Percentiles rank a stretch among this genome's conserved stretches.
Conservation (phyloP, 2,329 filamentous ascomycete genomes). For the Fusarium zealandicum region DNA sequence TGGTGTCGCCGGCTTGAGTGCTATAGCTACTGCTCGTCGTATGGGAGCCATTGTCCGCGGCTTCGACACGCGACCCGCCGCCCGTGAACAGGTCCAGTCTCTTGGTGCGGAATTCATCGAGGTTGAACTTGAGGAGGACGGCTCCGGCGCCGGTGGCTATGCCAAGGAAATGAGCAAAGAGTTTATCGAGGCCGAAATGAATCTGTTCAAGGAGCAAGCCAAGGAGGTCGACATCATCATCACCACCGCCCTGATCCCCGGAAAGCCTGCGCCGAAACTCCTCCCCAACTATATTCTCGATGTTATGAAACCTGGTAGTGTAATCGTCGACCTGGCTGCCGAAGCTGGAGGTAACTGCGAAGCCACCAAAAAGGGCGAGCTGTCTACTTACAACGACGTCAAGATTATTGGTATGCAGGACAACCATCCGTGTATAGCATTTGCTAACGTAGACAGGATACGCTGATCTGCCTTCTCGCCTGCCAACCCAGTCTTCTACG, state of each 20-base stretch:
- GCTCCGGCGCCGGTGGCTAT: slow-evolving; percentile 84
- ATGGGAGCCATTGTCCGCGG: slow-evolving; percentile 90
- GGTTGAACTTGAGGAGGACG: slow-evolving; percentile 84
- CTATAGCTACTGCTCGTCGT: slow-evolving; percentile 84
- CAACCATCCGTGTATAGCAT: neutral
- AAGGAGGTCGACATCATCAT: slow-evolving; percentile 91
- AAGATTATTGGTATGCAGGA: slow-evolving; percentile 76
- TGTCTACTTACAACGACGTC: slow-evolving; percentile 76
- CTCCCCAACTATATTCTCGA: slow-evolving; percentile 82
- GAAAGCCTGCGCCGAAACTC: slow-evolving; percentile 80
- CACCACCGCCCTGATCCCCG: slow-evolving; percentile 90
- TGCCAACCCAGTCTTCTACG: slow-evolving; percentile 88
- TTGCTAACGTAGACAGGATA: slow-evolving; percentile 63
- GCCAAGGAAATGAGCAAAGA: slow-evolving; percentile 95
- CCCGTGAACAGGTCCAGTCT: slow-evolving; percentile 87
- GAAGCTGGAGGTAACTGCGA: slow-evolving; percentile 91
- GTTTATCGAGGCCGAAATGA: slow-evolving; percentile 93
- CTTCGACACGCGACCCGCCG: slow-evolving; percentile 89
- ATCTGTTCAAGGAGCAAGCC: slow-evolving; percentile 86
- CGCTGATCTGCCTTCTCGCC: slow-evolving; percentile 84
- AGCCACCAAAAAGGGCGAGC: slow-evolving; percentile 75
- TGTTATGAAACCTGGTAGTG: slow-evolving; percentile 88
- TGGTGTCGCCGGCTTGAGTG: slow-evolving; percentile 86
- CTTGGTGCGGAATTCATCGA: slow-evolving; percentile 90
- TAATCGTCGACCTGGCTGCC: slow-evolving; percentile 86